A percentile compares a stretch with the other conserved stretches of the same genome.
These are phyloP conservation scores for Colletotrichum melonis DNA, from an alignment of 2,329 filamentous ascomycete species.

Conservation along the genomic window DNA sequence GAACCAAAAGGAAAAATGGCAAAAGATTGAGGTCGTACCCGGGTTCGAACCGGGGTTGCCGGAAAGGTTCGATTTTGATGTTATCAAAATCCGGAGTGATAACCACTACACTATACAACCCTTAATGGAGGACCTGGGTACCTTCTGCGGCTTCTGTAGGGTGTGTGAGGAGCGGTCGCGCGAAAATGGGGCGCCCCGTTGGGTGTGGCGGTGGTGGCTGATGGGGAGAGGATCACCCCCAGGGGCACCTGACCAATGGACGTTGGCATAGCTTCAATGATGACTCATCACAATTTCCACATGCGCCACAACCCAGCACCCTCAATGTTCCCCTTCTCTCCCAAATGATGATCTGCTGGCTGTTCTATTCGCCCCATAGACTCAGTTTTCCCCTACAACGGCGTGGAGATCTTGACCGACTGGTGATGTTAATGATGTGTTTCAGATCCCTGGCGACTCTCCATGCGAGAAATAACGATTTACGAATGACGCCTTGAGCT, in stretches of 20 bases:
- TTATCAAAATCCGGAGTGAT: conserved; percentile 36
- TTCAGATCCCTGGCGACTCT: background rate
- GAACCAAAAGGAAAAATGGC: no score
- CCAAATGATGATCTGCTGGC: background rate
- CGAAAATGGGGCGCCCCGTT: no score
- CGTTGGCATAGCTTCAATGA: no score
- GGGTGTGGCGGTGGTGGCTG: no score
- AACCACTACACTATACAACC: conserved; percentile 37
- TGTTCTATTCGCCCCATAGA: background rate
- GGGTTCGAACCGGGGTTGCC: conserved; percentile 37
- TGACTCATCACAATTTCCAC: no score
- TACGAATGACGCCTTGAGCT: background rate
- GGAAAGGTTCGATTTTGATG: conserved; percentile 15
- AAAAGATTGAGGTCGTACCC: conserved; percentile 30
- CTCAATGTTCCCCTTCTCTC: background rate
- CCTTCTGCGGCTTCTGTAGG: no score
- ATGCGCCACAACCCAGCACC: no score
- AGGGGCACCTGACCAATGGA: no score
- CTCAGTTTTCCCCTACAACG: rapidly evolving
- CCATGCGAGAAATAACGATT: background rate
- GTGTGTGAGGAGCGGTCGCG: no score
- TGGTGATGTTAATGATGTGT: background rate
- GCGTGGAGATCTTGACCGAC: background rate
- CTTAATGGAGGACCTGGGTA: background rate
- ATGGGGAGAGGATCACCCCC: no score